Percentiles rank a stretch among this genome's conserved stretches.
phyloP scores from a whole-genome alignment of 2,329 filamentous ascomycete genomes.

The Clarireedia monteithiana region DNA sequence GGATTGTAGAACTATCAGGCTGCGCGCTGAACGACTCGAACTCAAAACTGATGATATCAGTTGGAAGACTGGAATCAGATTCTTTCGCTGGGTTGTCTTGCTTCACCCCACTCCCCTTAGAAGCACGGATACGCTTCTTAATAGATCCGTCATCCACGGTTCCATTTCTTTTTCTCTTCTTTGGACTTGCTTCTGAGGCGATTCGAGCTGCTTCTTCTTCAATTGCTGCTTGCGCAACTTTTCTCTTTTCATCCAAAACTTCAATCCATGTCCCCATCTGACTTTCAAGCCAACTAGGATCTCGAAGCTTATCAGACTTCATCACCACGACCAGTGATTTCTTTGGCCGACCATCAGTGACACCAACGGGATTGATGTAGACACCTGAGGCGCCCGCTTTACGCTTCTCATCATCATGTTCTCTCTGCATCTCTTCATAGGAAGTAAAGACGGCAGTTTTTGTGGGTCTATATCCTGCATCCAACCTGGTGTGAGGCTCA shows the following conservation, averaged over 20 bases:
- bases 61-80: no score
- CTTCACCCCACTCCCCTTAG: background rate
- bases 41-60: no score
- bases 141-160: background rate
- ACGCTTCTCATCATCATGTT: slow-evolving; percentile 9
- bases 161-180: slow-evolving; percentile 4
- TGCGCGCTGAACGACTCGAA: no score
- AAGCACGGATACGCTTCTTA: background rate
- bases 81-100: no score
- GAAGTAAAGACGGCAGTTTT: slow-evolving; percentile 4
- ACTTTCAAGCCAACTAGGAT: slow-evolving; percentile 12
- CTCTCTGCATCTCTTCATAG: slow-evolving; percentile 8
- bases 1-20: no score
- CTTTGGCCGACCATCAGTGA: slow-evolving; percentile 25
- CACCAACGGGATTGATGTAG: slow-evolving; percentile 13
- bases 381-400: slow-evolving; percentile 12
- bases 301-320: slow-evolving; percentile 24
- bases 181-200: background rate
- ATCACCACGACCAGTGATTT: slow-evolving; percentile 29
- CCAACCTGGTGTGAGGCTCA: background rate
- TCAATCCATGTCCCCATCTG: slow-evolving; percentile 15
- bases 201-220: slow-evolving; percentile 1
- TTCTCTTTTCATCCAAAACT: slow-evolving; percentile 5
- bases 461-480: background rate
- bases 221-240: slow-evolving; percentile 1